phyloP scores from a whole-genome alignment of 306 rosid genomes.

The Prinsepia uniflora region DNA sequence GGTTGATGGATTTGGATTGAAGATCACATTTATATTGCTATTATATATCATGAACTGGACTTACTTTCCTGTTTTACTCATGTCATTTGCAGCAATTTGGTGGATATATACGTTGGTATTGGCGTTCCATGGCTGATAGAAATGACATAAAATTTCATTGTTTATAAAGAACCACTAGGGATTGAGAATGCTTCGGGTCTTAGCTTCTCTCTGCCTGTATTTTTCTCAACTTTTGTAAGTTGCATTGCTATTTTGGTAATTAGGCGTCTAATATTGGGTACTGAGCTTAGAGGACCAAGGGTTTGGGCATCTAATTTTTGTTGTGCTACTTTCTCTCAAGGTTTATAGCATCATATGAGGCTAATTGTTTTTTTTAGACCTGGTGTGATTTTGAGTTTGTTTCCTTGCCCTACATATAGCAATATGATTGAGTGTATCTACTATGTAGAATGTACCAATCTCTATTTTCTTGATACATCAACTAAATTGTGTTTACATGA shows the following conservation, averaged over 20 bases:
- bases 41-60: conserved; percentile 11
- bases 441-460: too few species aligned
- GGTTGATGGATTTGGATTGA: neutral
- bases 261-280: conserved; percentile 76
- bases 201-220: conserved; percentile 77
- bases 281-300: conserved; percentile 94
- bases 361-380: too few species aligned
- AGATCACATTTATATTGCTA: neutral
- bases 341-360: conserved; percentile 66
- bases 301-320: conserved; percentile 82
- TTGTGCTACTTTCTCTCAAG: conserved; percentile 68
- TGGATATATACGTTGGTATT: conserved; percentile 88
- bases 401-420: neutral
- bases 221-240: conserved; percentile 75
- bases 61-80: conserved; percentile 8
- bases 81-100: conserved; percentile 64
- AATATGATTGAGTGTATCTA: too few species aligned
- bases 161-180: conserved; percentile 62
- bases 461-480: too few species aligned
- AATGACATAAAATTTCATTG: conserved; percentile 70
- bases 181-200: conserved; percentile 75
- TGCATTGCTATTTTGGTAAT: conserved; percentile 68
- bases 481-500: too few species aligned
- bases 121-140: conserved; percentile 93
- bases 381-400: neutral